These are phyloP conservation scores for Fraxinus latifolia DNA, from an alignment of 305 asterid genomes.

Conservation along the genomic window DNA sequence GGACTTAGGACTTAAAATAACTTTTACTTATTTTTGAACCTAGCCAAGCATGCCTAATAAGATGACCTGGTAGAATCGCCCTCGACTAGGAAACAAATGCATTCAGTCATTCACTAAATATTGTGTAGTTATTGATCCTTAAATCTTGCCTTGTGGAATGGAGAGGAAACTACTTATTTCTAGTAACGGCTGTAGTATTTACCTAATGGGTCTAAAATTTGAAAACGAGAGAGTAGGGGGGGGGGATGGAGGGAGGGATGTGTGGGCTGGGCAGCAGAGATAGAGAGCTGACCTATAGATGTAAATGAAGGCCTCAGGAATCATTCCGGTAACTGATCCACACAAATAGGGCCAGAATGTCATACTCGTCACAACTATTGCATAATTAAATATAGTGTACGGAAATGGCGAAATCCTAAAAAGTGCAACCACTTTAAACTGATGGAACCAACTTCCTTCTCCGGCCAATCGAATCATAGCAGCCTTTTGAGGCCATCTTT, in stretches of 20 bases:
- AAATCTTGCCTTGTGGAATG: neutral
- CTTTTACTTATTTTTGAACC: neutral
- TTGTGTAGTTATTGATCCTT: neutral
- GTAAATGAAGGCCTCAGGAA: conserved; percentile 77
- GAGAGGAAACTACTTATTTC: neutral
- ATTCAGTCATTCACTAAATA: neutral
- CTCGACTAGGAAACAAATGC: neutral
- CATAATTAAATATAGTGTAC: conserved; percentile 71
- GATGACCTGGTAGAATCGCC: neutral
- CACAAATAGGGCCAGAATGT: conserved; percentile 72
- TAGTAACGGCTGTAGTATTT: neutral
- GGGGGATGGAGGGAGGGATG: neutral
- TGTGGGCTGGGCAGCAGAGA: neutral
- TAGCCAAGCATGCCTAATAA: neutral
- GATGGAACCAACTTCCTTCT: conserved; percentile 76
- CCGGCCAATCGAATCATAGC: conserved; percentile 66
- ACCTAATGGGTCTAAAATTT: neutral
- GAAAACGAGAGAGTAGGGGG: neutral
- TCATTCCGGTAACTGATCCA: conserved; percentile 75
- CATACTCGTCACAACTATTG: conserved; percentile 67
- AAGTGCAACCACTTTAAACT: conserved; percentile 63
- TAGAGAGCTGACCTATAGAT: conserved; percentile 50
- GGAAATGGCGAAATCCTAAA: conserved; percentile 74
- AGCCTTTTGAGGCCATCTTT: conserved; percentile 73
- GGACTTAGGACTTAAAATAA: neutral